Evolutionary conservation across 129 eudicot species (phyloP), one percentile per base, ranked within the genome.

Genomic region (Pulicaria dysenterica): DNA sequence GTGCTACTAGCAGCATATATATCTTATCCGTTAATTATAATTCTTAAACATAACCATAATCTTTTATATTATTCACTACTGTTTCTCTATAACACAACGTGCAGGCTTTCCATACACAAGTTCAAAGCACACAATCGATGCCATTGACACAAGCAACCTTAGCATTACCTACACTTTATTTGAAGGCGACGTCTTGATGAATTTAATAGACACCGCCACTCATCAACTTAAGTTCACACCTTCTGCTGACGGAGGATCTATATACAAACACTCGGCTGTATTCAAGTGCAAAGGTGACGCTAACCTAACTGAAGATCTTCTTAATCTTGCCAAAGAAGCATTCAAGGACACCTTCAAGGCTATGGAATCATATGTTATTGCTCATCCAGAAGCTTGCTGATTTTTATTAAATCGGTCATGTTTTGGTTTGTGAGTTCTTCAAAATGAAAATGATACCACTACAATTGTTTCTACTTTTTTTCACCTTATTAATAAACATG

Each of bases 331-430:
- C 34, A 60, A 60, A n/a, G 67, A 60, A 60, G 17, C 45, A 39
- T 2, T 37, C 19, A 60, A 38, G 45, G 38, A 38, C 11, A n/a
- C 67, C 0, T 37, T 60, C 46, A 60, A 60, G 48, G 48, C 48
- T 9, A 11, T 39, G 6, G 67, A 60, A 31, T 6, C 67, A 11
- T 39, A 60, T 36, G 48, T 5, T 1, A 60, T n/a, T 8, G 67
- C 67, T 39, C 67, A 60, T 38, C 67, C 67, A 5, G 31, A 60
- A 60, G 67, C 17, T 60, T 60, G n/a, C 47, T 60, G 17, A 11
- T 55, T 55, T 38, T 55, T 55, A 39, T 13, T 60, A 2, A 24
- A 24, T 24, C 31, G 1, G 2, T 24, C 31, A 24, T 24, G 2
- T 24, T 24, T 24, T 24, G 31, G 31, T 24, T 24, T 24, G 31